phyloP scores from a whole-genome alignment of 495 filamentous ascomycete genomes.

The Penicillium odoratum region DNA sequence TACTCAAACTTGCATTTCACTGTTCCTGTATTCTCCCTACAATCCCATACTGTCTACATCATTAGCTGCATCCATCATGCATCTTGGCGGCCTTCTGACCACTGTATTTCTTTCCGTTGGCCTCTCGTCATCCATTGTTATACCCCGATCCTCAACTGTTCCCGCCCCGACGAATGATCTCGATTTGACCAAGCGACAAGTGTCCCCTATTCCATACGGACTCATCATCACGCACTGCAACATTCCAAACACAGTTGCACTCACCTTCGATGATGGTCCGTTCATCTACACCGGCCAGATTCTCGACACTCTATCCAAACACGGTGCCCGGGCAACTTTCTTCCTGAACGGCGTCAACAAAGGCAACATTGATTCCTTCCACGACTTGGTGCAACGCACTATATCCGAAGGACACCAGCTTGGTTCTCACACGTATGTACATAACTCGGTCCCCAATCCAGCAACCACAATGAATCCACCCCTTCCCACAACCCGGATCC shows the following conservation, averaged over 20 bases:
- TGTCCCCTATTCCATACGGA: slow-evolving; percentile 47
- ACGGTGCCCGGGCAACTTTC: slow-evolving; percentile 67
- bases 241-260: slow-evolving; percentile 57
- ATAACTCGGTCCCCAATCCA: no score
- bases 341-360: slow-evolving; percentile 72
- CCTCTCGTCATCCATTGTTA: slow-evolving; percentile 8
- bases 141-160: not conserved
- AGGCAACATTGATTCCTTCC: slow-evolving; percentile 51
- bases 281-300: slow-evolving; percentile 62
- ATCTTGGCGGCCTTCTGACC: slow-evolving; percentile 3
- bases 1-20: not conserved
- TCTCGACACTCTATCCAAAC: slow-evolving; percentile 60
- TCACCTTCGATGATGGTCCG: slow-evolving; percentile 81
- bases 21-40: slow-evolving; percentile 1
- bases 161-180: not conserved
- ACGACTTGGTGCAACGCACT: slow-evolving; percentile 61
- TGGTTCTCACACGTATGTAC: slow-evolving; percentile 67
- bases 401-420: slow-evolving; percentile 67
- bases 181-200: not conserved
- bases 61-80: slow-evolving; percentile 10
- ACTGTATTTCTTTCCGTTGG: slow-evolving; percentile 12
- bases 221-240: slow-evolving; percentile 61
- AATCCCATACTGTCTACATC: not conserved
- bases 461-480: not conserved
- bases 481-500: not conserved